Percentiles rank a stretch among this genome's conserved stretches.
These are phyloP conservation scores for Periconia sp. DNA, from an alignment of 2,329 filamentous ascomycete genomes.

Conservation along the genomic window DNA sequence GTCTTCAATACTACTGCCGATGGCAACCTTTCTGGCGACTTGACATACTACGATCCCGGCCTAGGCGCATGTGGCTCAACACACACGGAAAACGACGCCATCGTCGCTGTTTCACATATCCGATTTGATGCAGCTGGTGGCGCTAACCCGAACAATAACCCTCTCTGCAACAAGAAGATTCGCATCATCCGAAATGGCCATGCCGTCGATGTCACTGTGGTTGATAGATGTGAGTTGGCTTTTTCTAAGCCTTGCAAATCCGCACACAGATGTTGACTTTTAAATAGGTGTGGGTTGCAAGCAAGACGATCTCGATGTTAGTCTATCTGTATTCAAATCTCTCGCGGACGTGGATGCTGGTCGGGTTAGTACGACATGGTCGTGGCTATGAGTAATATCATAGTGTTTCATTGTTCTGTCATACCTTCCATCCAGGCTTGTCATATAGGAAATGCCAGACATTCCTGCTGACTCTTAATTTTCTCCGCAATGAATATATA, in stretches of 20 bases:
- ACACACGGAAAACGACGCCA: conserved; percentile 56
- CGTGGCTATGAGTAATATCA: not conserved
- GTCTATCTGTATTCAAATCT: not conserved
- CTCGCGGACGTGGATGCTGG: not conserved
- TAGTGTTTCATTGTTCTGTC: not conserved
- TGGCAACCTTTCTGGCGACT: conserved; percentile 53
- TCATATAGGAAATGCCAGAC: not conserved
- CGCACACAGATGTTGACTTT: not conserved
- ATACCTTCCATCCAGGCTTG: not conserved
- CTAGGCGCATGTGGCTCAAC: conserved; percentile 70
- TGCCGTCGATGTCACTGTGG: conserved; percentile 65
- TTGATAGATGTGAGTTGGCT: conserved; percentile 62
- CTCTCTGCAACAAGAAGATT: conserved; percentile 68
- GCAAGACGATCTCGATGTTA: not conserved
- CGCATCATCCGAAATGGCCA: conserved; percentile 56
- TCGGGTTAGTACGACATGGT: not conserved
- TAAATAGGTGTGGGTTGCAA: not conserved
- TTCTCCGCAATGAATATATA: not conserved
- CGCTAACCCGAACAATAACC: conserved; percentile 62
- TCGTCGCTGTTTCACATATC: conserved; percentile 68
- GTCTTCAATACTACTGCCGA: conserved; percentile 53
- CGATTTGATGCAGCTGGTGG: conserved; percentile 62
- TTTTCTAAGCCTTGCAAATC: not conserved
- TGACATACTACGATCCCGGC: conserved; percentile 69
- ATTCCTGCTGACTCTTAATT: not conserved